These are phyloP conservation scores for Pseudogymnoascus sp. DNA, from an alignment of 2,329 filamentous ascomycete genomes.

Conservation along the genomic window DNA sequence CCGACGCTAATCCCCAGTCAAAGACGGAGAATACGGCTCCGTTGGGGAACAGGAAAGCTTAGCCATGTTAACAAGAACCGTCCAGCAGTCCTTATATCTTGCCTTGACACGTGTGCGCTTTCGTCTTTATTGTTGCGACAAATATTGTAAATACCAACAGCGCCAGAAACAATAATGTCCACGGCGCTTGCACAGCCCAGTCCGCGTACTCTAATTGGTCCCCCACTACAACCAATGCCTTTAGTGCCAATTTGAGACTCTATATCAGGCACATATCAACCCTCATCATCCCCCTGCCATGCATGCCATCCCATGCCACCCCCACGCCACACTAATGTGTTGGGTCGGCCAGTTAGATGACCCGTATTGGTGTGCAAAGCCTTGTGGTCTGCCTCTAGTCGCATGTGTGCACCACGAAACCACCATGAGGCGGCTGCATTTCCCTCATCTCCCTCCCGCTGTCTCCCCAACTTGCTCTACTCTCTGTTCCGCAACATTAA, in stretches of 20 bases:
- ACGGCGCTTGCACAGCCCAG: background rate
- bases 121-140: background rate
- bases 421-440: background rate
- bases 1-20: background rate
- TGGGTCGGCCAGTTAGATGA: background rate
- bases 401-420: background rate
- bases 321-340: background rate
- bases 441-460: background rate
- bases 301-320: background rate
- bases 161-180: background rate
- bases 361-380: background rate
- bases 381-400: background rate
- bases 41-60: background rate
- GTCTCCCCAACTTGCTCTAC: background rate
- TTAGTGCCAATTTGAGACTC: background rate
- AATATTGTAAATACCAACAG: background rate
- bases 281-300: background rate
- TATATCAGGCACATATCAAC: background rate
- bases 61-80: too few relatives aligned
- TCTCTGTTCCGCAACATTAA: background rate
- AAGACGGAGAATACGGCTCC: background rate
- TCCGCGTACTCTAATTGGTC: background rate
- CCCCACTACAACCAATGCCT: background rate
- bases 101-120: background rate
- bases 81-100: background rate